phyloP scores from a whole-genome alignment of 2,329 filamentous ascomycete species.

The Colletotrichum orbiculare region DNA sequence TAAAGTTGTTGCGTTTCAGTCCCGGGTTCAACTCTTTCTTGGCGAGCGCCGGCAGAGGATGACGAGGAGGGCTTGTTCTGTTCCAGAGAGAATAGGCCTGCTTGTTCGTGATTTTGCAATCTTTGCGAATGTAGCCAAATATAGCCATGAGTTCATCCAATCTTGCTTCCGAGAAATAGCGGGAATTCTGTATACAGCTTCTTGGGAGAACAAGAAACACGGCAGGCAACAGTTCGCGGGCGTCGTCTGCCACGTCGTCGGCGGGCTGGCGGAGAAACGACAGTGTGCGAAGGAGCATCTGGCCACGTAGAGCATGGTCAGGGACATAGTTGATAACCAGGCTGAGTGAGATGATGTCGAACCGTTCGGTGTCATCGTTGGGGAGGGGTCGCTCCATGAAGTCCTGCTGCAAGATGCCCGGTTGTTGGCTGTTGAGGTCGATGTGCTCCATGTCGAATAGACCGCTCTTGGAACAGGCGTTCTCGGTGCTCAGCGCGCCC shows the following conservation, averaged over 20 bases:
- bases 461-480: conserved; percentile 81
- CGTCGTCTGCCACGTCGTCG: conserved; percentile 35
- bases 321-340: conserved; percentile 96
- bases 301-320: conserved; percentile 76
- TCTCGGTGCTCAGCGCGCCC: conserved; percentile 84
- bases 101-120: conserved; percentile 82
- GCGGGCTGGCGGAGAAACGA: conserved; percentile 69
- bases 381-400: conserved; percentile 92
- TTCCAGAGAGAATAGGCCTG: conserved; percentile 92
- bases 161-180: conserved; percentile 82
- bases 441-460: conserved; percentile 83
- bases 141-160: conserved; percentile 79
- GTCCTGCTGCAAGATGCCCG: conserved; percentile 86
- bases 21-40: conserved; percentile 86
- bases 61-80: conserved; percentile 45
- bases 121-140: conserved; percentile 76
- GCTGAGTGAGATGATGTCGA: conserved; percentile 92
- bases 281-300: conserved; percentile 84
- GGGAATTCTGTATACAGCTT: conserved; percentile 88
- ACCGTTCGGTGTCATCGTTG: conserved; percentile 67
- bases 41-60: conserved; percentile 56
- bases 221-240: conserved; percentile 65
- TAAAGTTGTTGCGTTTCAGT: conserved; percentile 87
- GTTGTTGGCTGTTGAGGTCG: conserved; percentile 87
- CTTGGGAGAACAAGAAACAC: conserved; percentile 92